Base-by-base conservation (phyloP, 73 alveolate genomes). In the Symbiodinium pilosum region DNA sequence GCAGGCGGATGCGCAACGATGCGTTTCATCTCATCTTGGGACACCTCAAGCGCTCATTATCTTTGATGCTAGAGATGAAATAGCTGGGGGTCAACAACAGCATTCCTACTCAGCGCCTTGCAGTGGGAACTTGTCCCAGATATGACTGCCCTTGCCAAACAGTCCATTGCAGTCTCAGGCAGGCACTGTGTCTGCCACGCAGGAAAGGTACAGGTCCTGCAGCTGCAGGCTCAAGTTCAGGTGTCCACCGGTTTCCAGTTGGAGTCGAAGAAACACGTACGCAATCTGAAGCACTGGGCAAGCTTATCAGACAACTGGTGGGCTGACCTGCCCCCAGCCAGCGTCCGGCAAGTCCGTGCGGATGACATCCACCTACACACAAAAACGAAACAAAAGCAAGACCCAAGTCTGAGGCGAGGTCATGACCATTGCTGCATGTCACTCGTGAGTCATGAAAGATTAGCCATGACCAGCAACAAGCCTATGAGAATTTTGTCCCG, bases 1-100 rank as follows among this genome's bases (percentile, higher is more conserved):
- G 97, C 97, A 3, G 97, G 97, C 30, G 97, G 89, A 28, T n/a
- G 97, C 38, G 97, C 97, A 71, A 91, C 97, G 54, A 91, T 91
- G 36, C 97, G 88, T 83, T 91, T 91, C 97, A 91, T 91, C 56
- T 91, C 89, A 4, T 68, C 97, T 56, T 68, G 89, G 34, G 97
- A 8, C 97, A 91, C 97, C 97, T 91, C 43, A 64, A 54, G 30
- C 20, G 73, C 73, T 26, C 26, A 26, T n/a, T 24, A 54, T 26
- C 0, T 5, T 54, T n/a, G 34, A 26, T 9, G 26, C 73, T 9
- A 30, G 73, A 54, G 26, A 26, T 54, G 1, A 54, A 54, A 30
- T 54, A 26, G 73, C 73, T 26, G 34, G 26, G 26, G 24, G 1
- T 24, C 73, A 24, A 16, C 73, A 9, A n/a, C n/a, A n/a, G n/a